Percentiles rank a stretch among this genome's conserved stretches.
phyloP scores from a whole-genome alignment of 106 monocot species.

The Dioscorea dumetorum region DNA sequence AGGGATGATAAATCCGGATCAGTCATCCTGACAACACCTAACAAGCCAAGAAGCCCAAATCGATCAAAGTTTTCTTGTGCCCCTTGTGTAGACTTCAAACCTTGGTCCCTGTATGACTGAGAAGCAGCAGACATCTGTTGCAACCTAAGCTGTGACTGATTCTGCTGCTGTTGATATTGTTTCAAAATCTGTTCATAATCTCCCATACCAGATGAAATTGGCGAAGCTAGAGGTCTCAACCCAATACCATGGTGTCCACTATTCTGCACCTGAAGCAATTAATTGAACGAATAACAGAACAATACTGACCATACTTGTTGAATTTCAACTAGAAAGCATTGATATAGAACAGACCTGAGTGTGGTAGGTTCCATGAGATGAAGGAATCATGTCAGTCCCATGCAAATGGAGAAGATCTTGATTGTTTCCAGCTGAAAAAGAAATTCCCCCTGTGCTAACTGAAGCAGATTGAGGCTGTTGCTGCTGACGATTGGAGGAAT shows the following conservation, averaged over 20 bases:
- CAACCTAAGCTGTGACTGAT: slow-evolving; percentile 52
- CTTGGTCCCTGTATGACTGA: slow-evolving; percentile 78
- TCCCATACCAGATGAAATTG: slow-evolving; percentile 43
- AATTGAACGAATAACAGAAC: slow-evolving; percentile 1
- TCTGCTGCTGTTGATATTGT: slow-evolving; percentile 68
- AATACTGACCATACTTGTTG: slow-evolving; percentile 31
- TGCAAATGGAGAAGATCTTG: slow-evolving; percentile 54
- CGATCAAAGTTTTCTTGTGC: slow-evolving; percentile 36
- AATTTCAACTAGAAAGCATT: not conserved
- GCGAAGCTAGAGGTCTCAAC: slow-evolving; percentile 65
- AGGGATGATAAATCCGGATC: slow-evolving; percentile 75
- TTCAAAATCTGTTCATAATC: slow-evolving; percentile 76
- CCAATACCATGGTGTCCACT: slow-evolving; percentile 57
- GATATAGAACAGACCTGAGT: slow-evolving; percentile 31
- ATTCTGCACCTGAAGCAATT: slow-evolving; percentile 34
- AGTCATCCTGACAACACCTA: slow-evolving; percentile 62
- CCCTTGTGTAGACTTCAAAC: slow-evolving; percentile 48
- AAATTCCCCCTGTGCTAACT: slow-evolving; percentile 24
- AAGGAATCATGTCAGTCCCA: slow-evolving; percentile 51
- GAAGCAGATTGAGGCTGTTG: slow-evolving; percentile 48
- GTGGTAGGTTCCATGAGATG: slow-evolving; percentile 55
- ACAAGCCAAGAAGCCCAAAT: slow-evolving; percentile 67
- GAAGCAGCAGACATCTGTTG: slow-evolving; percentile 63
- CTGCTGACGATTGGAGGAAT: slow-evolving; percentile 65
- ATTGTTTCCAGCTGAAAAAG: slow-evolving; percentile 39